A percentile compares a stretch with the other conserved stretches of the same genome.
These are phyloP conservation scores for Cordyceps sp. DNA, from an alignment of 2,329 filamentous ascomycete species.

Conservation along the genomic window DNA sequence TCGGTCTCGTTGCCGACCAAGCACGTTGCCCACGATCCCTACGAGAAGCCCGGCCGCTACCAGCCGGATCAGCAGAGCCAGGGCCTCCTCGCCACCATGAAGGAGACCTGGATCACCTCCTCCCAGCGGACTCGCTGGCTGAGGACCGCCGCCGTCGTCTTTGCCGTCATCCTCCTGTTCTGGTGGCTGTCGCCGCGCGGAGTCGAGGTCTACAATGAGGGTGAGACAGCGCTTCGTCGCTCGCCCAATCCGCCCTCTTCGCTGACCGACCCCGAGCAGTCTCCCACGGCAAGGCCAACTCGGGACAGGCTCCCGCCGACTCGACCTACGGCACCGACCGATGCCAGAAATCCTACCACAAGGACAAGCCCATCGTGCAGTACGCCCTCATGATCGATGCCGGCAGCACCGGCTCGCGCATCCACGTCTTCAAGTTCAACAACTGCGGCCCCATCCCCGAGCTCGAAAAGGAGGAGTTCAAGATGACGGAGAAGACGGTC, in stretches of 20 bases:
- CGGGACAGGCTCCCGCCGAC: slow-evolving; percentile 40
- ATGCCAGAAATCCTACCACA: slow-evolving; percentile 71
- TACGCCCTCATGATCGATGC: slow-evolving; percentile 99
- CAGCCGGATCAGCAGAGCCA: slow-evolving; percentile 25
- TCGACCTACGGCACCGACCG: slow-evolving; percentile 49
- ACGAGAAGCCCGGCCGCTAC: slow-evolving; percentile 51
- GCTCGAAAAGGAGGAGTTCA: slow-evolving; percentile 81
- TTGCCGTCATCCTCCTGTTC: slow-evolving; percentile 42
- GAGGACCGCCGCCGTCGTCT: slow-evolving; percentile 46
- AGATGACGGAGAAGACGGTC: slow-evolving; percentile 76
- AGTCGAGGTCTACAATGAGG: slow-evolving; percentile 33
- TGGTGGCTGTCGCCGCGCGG: slow-evolving; percentile 46
- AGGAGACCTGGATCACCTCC: slow-evolving; percentile 43
- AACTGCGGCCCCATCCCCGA: slow-evolving; percentile 94
- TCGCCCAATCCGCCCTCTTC: neutral
- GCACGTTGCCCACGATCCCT: slow-evolving; percentile 40
- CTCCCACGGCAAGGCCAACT: slow-evolving; percentile 8
- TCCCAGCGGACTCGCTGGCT: slow-evolving; percentile 48
- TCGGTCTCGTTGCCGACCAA: slow-evolving; percentile 46
- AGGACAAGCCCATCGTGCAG: slow-evolving; percentile 85
- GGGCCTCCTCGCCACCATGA: slow-evolving; percentile 35
- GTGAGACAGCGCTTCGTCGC: slow-evolving; percentile 10
- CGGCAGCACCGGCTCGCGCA: slow-evolving; percentile 90
- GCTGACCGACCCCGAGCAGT: slow-evolving; percentile 4
- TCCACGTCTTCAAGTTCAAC: slow-evolving; percentile 98